A percentile compares a stretch with the other conserved stretches of the same genome.
Evolutionary conservation across 148 eudicot species (phyloP).

Genomic region (Selenicereus undatus): DNA sequence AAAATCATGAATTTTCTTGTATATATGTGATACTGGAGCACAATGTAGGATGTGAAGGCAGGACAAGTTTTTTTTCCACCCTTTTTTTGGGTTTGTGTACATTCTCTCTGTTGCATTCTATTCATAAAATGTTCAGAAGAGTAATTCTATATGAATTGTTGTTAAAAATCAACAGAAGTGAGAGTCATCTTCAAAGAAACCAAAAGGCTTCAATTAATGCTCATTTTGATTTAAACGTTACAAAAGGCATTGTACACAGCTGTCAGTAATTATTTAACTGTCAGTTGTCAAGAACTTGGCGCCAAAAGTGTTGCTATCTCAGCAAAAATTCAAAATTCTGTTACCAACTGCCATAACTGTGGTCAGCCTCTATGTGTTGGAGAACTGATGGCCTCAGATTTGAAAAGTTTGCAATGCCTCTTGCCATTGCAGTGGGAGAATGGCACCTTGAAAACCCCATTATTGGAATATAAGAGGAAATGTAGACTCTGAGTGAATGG

Average conservation of each 20-base stretch:
- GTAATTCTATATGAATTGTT: not conserved
- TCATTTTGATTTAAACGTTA: constrained; percentile 76
- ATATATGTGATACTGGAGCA: constrained; percentile 15
- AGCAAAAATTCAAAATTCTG: constrained; percentile 51
- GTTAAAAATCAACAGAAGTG: not conserved
- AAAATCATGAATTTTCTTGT: constrained; percentile 12
- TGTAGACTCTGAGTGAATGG: no score
- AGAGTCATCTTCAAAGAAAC: constrained; percentile 48
- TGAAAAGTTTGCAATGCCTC: constrained; percentile 36
- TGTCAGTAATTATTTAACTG: constrained; percentile 41
- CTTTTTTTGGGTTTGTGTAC: constrained; percentile 6
- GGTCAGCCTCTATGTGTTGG: constrained; percentile 36
- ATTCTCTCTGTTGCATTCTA: not conserved
- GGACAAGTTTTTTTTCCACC: not conserved
- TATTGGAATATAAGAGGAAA: no score
- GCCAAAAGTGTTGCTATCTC: constrained; percentile 72
- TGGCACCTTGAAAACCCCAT: not conserved
- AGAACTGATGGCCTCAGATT: constrained; percentile 14
- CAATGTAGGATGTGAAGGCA: constrained; percentile 7
- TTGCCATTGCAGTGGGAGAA: constrained; percentile 28
- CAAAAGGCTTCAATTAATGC: constrained; percentile 75
- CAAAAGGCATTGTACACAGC: constrained; percentile 51
- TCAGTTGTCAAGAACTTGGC: constrained; percentile 56
- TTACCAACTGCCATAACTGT: constrained; percentile 20
- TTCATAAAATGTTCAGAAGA: constrained; percentile 13